phyloP scores from a whole-genome alignment of 805 yeast species.

The Jamesozyma rosinii region DNA sequence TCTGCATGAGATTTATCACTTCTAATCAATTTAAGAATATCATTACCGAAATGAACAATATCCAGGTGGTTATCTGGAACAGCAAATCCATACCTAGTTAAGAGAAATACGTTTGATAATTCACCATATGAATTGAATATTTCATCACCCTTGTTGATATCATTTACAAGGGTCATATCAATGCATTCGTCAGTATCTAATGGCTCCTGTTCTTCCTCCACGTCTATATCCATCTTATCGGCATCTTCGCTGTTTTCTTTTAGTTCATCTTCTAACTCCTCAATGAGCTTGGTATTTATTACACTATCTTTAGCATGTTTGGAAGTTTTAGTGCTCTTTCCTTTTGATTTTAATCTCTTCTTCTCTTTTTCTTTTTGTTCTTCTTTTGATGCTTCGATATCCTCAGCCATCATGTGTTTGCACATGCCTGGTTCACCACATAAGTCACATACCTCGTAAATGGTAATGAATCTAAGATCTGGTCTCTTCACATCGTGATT shows the following conservation, averaged over 20 bases:
- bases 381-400: conserved; percentile 8
- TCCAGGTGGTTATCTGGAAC: conserved; percentile 47
- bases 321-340: background rate
- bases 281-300: conserved; percentile 24
- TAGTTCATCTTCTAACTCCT: conserved; percentile 21
- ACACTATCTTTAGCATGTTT: conserved; percentile 2
- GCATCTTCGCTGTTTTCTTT: conserved; percentile 7
- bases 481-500: conserved; percentile 58
- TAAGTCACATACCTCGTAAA: conserved; percentile 41
- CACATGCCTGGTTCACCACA: conserved; percentile 43
- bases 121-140: conserved; percentile 80
- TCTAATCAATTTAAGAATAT: conserved; percentile 10
- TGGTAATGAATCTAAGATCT: conserved; percentile 57
- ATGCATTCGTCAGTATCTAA: conserved; percentile 46
- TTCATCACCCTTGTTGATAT: conserved; percentile 45
- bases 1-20: conserved; percentile 8
- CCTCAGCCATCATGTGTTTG: conserved; percentile 29
- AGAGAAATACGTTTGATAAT: conserved; percentile 50
- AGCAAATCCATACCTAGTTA: conserved; percentile 75
- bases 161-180: conserved; percentile 48
- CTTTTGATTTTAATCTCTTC: conserved; percentile 11
- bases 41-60: conserved; percentile 43
- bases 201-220: conserved; percentile 7
- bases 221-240: conserved; percentile 8
- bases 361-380: conserved; percentile 8